Base-by-base conservation (phyloP, 352 stramenopile genomes). In the Globisporangium uncinulatum region DNA sequence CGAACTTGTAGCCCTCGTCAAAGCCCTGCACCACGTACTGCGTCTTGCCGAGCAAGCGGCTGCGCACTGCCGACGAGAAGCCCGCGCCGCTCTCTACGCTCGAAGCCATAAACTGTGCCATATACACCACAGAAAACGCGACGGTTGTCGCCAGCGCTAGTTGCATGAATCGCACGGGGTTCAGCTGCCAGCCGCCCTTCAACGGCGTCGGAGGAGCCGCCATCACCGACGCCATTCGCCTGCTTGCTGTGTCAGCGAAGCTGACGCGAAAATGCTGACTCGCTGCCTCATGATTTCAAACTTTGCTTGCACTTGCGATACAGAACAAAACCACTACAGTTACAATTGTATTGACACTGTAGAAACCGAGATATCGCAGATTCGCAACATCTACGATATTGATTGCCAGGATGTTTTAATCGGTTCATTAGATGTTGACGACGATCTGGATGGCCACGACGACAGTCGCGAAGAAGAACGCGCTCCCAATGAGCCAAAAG, bases 141-240 rank as follows among this genome's bases (percentile, higher is more conserved):
- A 87, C 70, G 1, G 77, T 85, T 19, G 62, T 60, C 0, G 63
- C 71, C 61, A 90, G 62, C 44, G 74, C 72, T 34, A 90, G 43
- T 56, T 88, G 80, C 80, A 90, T 88, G 64, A 88, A 86, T 43
- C 77, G 80, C 65, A 88, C 69, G 21, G 76, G 62, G 61, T 79
- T 79, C 24, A 71, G 29, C 37, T 52, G 54, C 56, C 58, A 58
- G n/a, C 54, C 10, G n/a, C 44, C 32, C 14, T 19, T 14, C 15
- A 19, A 20, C 1, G 49, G 24, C 10, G n/a, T 34, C 14, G n/a
- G 7, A n/a, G 42, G 24, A n/a, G 64, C 20, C 24, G 56, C 17
- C 43, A 68, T 42, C 6, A 31, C 54, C 45, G 31, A 64, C 36
- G 34, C 20, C 42, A 32, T 39, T 39, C 34, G 3, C 11, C 31